Evolutionary conservation across 2,329 filamentous ascomycete genomes (phyloP), one percentile per base, ranked within the genome.

Genomic region (Cladophialophora bantiana): DNA sequence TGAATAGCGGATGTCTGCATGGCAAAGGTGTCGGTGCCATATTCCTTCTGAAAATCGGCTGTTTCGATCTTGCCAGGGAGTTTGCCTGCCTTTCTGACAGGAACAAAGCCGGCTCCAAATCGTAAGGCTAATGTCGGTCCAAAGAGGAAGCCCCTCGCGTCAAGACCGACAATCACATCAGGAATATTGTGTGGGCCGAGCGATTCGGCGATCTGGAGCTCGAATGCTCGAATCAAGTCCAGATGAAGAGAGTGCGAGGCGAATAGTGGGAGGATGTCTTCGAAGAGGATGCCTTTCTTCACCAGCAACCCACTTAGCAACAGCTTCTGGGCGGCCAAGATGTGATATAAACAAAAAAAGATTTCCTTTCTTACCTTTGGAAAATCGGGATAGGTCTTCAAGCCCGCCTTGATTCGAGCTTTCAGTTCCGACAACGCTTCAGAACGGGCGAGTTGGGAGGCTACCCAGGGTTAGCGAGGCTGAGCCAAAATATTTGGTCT

Each of bases 211-310:
- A 96, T 85, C 79, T 96, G 90, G 69, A 97, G 85, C 80, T 96
- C 91, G 73, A 98, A 90, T 57, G 93, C 92, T 75, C 89, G 87
- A 78, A 97, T 84, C 66, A 99, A 89, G 64, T 88, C 85, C 73
- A 86, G 84, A 82, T 97, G 94, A 68, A 91, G 84, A 59, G 79
- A 77, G 63, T 89, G 88, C 76, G 93, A 86, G 78, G 92, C 89
- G 84, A 99, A 98, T 77, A 98, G 90, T 68, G 95, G 95, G 80
- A 99, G 90, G 81, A 99, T 98, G 78, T 99, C 95, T 83, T 97
- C 93, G 81, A 99, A 99, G 75, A 96, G 86, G 77, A 99, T 94
- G 79, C 95, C 71, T 59, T 69, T 59, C 70, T 71, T 36, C 18
- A 56, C 45, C 20, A 48, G 13, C 7, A 48, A n/a, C 7, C n/a